Evolutionary conservation across 768 basidiomycete species (phyloP), one percentile per base, ranked within the genome.

Genomic region (Naganishia kalamii): DNA sequence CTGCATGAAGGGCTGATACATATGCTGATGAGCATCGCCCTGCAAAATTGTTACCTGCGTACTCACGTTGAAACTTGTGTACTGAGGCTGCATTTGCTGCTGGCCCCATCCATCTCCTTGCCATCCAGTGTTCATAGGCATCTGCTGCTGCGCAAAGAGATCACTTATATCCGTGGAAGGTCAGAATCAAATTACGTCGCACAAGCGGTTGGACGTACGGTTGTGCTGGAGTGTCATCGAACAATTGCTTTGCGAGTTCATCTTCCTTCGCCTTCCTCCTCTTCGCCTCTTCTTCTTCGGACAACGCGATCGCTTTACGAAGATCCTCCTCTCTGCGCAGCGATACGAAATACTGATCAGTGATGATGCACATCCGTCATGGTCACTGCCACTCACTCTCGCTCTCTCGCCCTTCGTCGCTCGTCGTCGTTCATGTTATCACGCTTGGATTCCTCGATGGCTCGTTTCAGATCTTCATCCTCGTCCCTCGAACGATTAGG

Each of bases 371-470:
- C 33, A n/a, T 21, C 61, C 3, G 13, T 23, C 11, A 32, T 49
- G 8, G 15, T 19, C 23, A 37, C 11, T 25, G 29, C 17, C 17
- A 62, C 60, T 61, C 69, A 69, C 73, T 79, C 79, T 88, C 92
- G 13, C 4, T 82, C 82, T 25, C 81, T 83, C 46, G 79, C 74
- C 12, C 73, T 66, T 54, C 77, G 67, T 54, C 74, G 68, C 50
- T 78, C 73, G 33, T 83, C 81, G 72, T 88, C 86, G 62, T 94
- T 90, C 72, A 85, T 84, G 11, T 84, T 87, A 68, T 85, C 82
- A 72, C 83, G 82, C 81, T 92, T 93, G 71, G 89, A 91, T 80
- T 87, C 91, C 76, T 93, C 92, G 65, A 98, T 91, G 4, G 94
- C 94, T 41, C 82, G 81, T 69, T 81, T 82, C 65, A 98, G 80